Percentiles rank a stretch among this genome's conserved stretches.
Conservation (phyloP, 2,329 filamentous ascomycete genomes). For the Macrophomina phaseolina region DNA sequence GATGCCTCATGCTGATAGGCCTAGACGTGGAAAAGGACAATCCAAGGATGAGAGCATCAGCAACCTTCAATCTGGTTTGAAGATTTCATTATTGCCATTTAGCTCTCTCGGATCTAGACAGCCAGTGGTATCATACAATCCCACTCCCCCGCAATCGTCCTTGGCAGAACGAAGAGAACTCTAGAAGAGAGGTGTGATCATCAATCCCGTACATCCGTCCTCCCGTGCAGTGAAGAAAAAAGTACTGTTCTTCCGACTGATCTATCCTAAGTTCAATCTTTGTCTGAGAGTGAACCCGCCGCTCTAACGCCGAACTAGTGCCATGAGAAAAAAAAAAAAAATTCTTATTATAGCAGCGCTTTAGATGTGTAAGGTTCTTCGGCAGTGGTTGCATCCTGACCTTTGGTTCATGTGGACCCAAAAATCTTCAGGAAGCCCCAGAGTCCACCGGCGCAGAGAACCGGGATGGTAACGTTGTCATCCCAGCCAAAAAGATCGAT, state of each 20-base stretch:
- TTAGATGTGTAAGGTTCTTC: slow-evolving; percentile 4
- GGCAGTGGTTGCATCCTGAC: not conserved
- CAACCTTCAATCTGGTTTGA: not conserved
- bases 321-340: not conserved
- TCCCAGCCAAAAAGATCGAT: slow-evolving; percentile 93
- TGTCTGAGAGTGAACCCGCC: not conserved
- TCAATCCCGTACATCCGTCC: not conserved
- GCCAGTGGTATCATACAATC: slow-evolving; percentile 16
- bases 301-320: slow-evolving; percentile 8
- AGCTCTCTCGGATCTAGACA: not conserved
- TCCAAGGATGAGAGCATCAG: not conserved
- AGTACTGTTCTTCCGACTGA: not conserved
- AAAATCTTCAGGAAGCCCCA: slow-evolving; percentile 92
- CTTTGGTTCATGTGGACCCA: slow-evolving; percentile 48
- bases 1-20: no score
- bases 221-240: not conserved
- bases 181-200: slow-evolving; percentile 16
- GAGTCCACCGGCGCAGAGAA: slow-evolving; percentile 85
- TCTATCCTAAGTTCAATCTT: not conserved
- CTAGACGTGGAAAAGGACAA: no score
- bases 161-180: not conserved
- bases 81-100: not conserved
- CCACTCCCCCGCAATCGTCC: not conserved
- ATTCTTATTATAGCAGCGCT: slow-evolving; percentile 1
- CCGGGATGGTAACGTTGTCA: slow-evolving; percentile 95